Percentiles rank a stretch among this genome's conserved stretches.
Conservation (phyloP, 495 filamentous ascomycete species). For the Durotheca rogersii region DNA sequence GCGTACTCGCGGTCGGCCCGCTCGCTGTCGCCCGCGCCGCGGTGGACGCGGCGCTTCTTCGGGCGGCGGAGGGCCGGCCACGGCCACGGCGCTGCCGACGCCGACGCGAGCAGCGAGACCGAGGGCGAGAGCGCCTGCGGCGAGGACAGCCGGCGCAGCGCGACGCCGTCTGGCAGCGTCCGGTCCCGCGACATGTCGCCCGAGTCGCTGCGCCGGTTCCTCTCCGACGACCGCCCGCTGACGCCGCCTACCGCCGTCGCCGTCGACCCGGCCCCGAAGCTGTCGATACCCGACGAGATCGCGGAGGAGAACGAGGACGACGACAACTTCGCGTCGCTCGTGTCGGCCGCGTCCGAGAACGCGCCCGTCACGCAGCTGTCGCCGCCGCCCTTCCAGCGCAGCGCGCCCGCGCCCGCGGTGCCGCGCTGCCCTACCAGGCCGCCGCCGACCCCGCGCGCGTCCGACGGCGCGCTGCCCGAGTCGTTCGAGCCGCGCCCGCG, state of each 20-base stretch:
- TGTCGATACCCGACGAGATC: slow-evolving; percentile 53
- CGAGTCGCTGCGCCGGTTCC: slow-evolving; percentile 47
- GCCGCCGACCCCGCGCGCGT: slow-evolving; percentile 25
- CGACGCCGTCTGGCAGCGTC: slow-evolving; percentile 39
- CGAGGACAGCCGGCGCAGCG: slow-evolving; percentile 24
- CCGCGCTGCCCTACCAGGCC: slow-evolving; percentile 13
- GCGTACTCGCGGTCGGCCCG: slow-evolving; percentile 50
- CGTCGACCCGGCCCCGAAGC: slow-evolving; percentile 18
- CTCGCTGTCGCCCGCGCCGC: slow-evolving; percentile 49
- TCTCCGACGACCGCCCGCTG: slow-evolving; percentile 39
- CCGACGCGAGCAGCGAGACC: slow-evolving; percentile 23
- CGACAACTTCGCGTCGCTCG: slow-evolving; percentile 56
- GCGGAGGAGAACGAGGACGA: slow-evolving; percentile 56
- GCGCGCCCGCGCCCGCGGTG: slow-evolving; percentile 32
- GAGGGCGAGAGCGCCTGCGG: slow-evolving; percentile 23
- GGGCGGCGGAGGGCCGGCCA: slow-evolving; percentile 32
- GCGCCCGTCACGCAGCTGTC: slow-evolving; percentile 48
- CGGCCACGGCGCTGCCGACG: slow-evolving; percentile 22
- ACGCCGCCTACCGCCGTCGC: slow-evolving; percentile 34
- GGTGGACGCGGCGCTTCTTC: slow-evolving; percentile 47
- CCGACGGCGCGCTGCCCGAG: slow-evolving; percentile 13
- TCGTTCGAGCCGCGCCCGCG: slow-evolving; percentile 11
- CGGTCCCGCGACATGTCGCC: slow-evolving; percentile 51
- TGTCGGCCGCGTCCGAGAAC: slow-evolving; percentile 46
- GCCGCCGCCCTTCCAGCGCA: slow-evolving; percentile 48